Evolutionary conservation across 768 basidiomycete genomes (phyloP), one percentile per base, ranked within the genome.

Genomic region (Paxillus involutus): DNA sequence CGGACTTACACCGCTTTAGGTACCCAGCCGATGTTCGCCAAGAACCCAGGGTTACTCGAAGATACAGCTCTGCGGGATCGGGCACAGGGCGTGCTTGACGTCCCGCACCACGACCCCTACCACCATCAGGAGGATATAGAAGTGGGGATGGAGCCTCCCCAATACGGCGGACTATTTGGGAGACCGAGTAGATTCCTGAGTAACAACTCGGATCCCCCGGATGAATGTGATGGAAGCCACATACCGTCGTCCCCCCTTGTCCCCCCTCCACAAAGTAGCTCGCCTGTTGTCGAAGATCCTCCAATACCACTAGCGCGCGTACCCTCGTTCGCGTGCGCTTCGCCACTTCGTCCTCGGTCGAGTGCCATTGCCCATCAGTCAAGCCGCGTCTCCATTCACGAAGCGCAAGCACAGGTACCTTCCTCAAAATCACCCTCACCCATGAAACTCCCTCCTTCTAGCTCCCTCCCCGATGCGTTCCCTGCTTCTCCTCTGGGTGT

Each of bases 381-480:
- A 13, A 51, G 64, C 66, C 16, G 66, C 66, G 49, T 64, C 3
- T 5, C 68, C 61, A 29, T 62, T 59, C 40, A 51, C 58, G 52
- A 63, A 59, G 51, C 60, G 6, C 75, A 71, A 6, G 73, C 24
- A 0, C 77, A 64, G 5, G 75, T 88, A 33, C 85, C 85, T 0
- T 89, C 87, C 1, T 89, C 87, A 7, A 75, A 58, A 10, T 72
- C 77, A 1, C 78, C 78, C 0, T 79, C 77, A 3, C 84, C 82
- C 0, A 77, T 85, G 73, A 83, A 81, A 57, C 64, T 76, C 6
- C 68, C 62, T 21, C 56, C 53, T 4, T 61, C 51, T 32, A 64
- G 62, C 47, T 59, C 52, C 3, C 39, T 56, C 29, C 53, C 64
- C 1, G 26, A 60, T 12, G 55, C 56, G 12, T 57, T 66, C 36